Percentiles rank a stretch among this genome's conserved stretches.
These are phyloP conservation scores for Phytophthora litchii DNA, from an alignment of 352 stramenopile genomes.

Conservation along the genomic window DNA sequence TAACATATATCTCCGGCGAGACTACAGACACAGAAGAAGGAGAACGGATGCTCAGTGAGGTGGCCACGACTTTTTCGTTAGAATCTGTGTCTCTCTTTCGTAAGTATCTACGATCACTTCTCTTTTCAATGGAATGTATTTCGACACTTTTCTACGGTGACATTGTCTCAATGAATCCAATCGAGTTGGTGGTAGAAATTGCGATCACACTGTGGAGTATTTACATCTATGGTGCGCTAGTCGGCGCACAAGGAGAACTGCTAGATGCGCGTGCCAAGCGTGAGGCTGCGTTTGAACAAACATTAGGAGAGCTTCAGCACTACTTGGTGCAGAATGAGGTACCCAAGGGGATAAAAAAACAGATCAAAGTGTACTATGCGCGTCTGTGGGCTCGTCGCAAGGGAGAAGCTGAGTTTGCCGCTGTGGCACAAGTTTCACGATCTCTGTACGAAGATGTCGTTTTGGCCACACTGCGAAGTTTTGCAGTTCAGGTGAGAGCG, in stretches of 20 bases:
- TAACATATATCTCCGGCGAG: slow-evolving; percentile 26
- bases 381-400: slow-evolving; percentile 60
- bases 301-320: slow-evolving; percentile 65
- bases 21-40: slow-evolving; percentile 5
- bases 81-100: slow-evolving; percentile 40
- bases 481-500: slow-evolving; percentile 47
- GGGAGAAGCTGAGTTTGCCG: slow-evolving; percentile 60
- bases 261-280: slow-evolving; percentile 49
- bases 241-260: slow-evolving; percentile 62
- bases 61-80: neutral
- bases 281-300: slow-evolving; percentile 71
- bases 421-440: slow-evolving; percentile 51
- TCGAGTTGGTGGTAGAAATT: slow-evolving; percentile 66
- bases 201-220: slow-evolving; percentile 63
- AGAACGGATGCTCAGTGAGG: slow-evolving; percentile 22
- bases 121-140: slow-evolving; percentile 70
- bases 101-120: slow-evolving; percentile 71
- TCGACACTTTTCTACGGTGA: slow-evolving; percentile 77
- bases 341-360: slow-evolving; percentile 64
- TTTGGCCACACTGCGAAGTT: slow-evolving; percentile 36
- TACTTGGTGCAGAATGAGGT: slow-evolving; percentile 76
- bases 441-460: slow-evolving; percentile 68
- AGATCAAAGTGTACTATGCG: slow-evolving; percentile 77
- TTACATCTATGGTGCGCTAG: slow-evolving; percentile 74
- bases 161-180: slow-evolving; percentile 69